Evolutionary conservation across 352 stramenopile species (phyloP), one percentile per base, ranked within the genome.

Genomic region (Globisporangium iwayamae): DNA sequence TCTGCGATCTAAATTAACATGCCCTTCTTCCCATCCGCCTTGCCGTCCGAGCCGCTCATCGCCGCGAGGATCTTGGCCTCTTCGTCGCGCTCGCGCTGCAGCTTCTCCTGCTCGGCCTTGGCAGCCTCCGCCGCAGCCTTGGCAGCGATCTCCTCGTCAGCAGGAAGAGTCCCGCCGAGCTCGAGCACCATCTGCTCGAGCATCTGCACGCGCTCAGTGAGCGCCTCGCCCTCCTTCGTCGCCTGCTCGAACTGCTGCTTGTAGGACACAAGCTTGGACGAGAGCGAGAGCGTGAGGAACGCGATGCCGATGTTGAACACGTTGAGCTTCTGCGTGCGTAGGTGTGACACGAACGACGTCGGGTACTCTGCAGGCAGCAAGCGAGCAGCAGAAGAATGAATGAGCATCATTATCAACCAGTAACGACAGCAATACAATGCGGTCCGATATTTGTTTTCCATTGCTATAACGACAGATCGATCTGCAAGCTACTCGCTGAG

Each of bases 261-360:
- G 76, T 81, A 83, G 48, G 76, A 76, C 32, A 94, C 83, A 56
- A 94, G 73, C 69, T 93, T 84, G 54, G 82, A 90, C 52, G 86
- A 91, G n/a, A 94, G 76, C 52, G 86, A 94, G 38, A 94, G 71
- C 68, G 86, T 91, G 60, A 94, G 70, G 70, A 93, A 90, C 6
- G 84, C 83, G 13, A 94, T 68, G 45, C 86, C 84, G 54, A 94
- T 89, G 74, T 93, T 93, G 67, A 93, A 94, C 67, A 90, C 78
- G 56, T 92, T 94, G 53, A 93, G 73, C 66, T 91, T 91, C 68
- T 94, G 81, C 22, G 73, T 91, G 66, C 74, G 74, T 57, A 93
- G 60, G 64, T 94, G 82, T 47, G 80, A 87, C 55, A 93, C 62
- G 69, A 94, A 94, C 51, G 83, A 93, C 63, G 73, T 90, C 36